Percentiles rank a stretch among this genome's conserved stretches.
Conservation (phyloP, 2,329 filamentous ascomycete genomes). For the Aspergillus ustus region DNA sequence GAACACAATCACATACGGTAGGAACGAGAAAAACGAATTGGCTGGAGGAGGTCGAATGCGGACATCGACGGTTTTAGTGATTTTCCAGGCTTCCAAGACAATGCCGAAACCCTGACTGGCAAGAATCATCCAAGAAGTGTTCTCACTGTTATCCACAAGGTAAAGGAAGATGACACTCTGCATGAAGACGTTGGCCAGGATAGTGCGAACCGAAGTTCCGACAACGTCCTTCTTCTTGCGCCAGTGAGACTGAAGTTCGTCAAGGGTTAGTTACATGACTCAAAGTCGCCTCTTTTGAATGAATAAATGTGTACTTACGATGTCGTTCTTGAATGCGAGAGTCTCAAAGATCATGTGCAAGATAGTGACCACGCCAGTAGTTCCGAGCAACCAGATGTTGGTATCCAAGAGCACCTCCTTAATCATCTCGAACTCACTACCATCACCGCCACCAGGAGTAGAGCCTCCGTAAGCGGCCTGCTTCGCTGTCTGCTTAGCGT, state of each 20-base stretch:
- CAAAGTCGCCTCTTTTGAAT: neutral
- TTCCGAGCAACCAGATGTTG: conserved; percentile 84
- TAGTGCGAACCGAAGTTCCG: conserved; percentile 92
- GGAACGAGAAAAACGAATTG: conserved; percentile 70
- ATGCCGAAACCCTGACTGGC: conserved; percentile 89
- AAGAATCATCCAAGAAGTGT: conserved; percentile 98
- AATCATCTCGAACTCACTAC: conserved; percentile 93
- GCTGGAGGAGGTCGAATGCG: conserved; percentile 71
- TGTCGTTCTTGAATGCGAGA: conserved; percentile 95
- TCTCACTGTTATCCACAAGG: conserved; percentile 94
- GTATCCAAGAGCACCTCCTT: conserved; percentile 95
- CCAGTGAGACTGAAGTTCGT: conserved; percentile 70
- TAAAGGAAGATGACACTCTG: conserved; percentile 95
- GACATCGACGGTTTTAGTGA: conserved; percentile 93
- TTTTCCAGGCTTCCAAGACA: conserved; percentile 84
- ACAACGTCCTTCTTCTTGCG: conserved; percentile 99
- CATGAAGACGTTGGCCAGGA: conserved; percentile 98
- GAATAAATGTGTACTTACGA: conserved; percentile 54
- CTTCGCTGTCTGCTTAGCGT: conserved; percentile 79
- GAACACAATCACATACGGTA: conserved; percentile 82
- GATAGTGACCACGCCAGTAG: conserved; percentile 83
- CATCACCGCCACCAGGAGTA: conserved; percentile 79
- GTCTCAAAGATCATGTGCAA: conserved; percentile 95
- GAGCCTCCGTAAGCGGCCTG: conserved; percentile 76
- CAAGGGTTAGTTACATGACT: conserved; percentile 19